phyloP scores from a whole-genome alignment of 2,329 filamentous ascomycete species.

The Malbranchea zuffiana region DNA sequence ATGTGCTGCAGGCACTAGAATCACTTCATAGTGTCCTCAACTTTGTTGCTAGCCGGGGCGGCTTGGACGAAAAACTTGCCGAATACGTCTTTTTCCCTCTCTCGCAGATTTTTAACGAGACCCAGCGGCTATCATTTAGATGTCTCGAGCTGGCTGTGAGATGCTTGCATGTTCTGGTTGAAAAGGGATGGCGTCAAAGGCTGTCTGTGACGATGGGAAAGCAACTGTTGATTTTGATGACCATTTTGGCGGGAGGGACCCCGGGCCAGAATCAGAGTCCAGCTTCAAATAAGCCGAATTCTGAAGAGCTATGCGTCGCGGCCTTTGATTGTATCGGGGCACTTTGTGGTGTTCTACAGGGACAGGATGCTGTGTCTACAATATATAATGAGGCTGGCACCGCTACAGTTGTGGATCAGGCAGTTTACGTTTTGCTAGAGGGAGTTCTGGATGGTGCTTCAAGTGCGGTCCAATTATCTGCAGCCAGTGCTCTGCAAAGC shows the following conservation, averaged over 20 bases:
- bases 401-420: slow-evolving; percentile 70
- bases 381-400: slow-evolving; percentile 45
- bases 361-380: slow-evolving; percentile 33
- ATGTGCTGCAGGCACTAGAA: slow-evolving; percentile 41
- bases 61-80: slow-evolving; percentile 68
- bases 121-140: slow-evolving; percentile 58
- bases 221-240: slow-evolving; percentile 75
- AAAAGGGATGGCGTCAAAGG: slow-evolving; percentile 64
- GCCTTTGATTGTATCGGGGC: slow-evolving; percentile 59
- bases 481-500: slow-evolving; percentile 52
- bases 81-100: slow-evolving; percentile 95
- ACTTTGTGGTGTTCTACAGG: slow-evolving; percentile 39
- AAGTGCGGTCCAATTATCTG: slow-evolving; percentile 58
- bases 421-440: slow-evolving; percentile 69
- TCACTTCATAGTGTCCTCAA: slow-evolving; percentile 31
- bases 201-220: slow-evolving; percentile 63
- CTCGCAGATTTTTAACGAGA: slow-evolving; percentile 70
- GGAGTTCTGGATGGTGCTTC: slow-evolving; percentile 55
- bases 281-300: slow-evolving; percentile 25
- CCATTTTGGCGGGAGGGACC: slow-evolving; percentile 65
- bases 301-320: slow-evolving; percentile 64
- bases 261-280: slow-evolving; percentile 41
- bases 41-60: slow-evolving; percentile 30
- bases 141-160: slow-evolving; percentile 62
- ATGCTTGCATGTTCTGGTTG: slow-evolving; percentile 62